Conservation (phyloP, 2,329 filamentous ascomycete genomes). For the Mycocentrospora acerina region DNA sequence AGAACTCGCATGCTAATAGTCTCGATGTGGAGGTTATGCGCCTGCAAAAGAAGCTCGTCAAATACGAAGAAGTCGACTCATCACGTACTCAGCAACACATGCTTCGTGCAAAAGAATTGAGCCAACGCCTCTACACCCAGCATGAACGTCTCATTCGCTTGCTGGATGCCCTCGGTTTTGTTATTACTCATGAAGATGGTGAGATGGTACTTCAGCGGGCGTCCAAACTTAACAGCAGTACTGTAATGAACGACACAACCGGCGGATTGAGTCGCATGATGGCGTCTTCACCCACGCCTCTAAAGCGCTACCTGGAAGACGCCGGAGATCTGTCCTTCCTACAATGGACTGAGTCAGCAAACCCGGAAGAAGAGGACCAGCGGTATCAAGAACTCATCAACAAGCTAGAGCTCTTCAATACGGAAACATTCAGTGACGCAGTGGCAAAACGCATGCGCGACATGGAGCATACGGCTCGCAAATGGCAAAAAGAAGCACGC, state of each 20-base stretch:
- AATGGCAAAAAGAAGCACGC: conserved; percentile 86
- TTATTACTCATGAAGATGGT: conserved; percentile 71
- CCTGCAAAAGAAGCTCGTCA: conserved; percentile 65
- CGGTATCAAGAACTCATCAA: conserved; percentile 76
- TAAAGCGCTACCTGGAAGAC: conserved; percentile 61
- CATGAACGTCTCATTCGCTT: conserved; percentile 82
- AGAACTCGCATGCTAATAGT: conserved; percentile 73
- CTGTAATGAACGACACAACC: conserved; percentile 44
- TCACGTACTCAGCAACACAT: conserved; percentile 69
- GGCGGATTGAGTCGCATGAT: conserved; percentile 48
- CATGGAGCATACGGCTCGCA: conserved; percentile 87
- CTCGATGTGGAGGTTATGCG: conserved; percentile 74
- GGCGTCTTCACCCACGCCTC: conserved; percentile 55
- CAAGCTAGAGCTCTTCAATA: conserved; percentile 74
- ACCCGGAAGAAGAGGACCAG: conserved; percentile 65
- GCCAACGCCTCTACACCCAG: conserved; percentile 77
- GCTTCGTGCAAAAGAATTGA: conserved; percentile 76
- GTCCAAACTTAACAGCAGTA: conserved; percentile 56
- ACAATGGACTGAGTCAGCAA: conserved; percentile 76
- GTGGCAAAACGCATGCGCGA: conserved; percentile 90
- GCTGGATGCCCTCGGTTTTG: conserved; percentile 83
- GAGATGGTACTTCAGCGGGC: conserved; percentile 74
- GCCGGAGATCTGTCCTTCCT: conserved; percentile 71
- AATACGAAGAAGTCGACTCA: conserved; percentile 49
- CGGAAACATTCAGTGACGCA: conserved; percentile 80